Evolutionary conservation across 169 alveolate species (phyloP).

Genomic region (Cytauxzoon felis): DNA sequence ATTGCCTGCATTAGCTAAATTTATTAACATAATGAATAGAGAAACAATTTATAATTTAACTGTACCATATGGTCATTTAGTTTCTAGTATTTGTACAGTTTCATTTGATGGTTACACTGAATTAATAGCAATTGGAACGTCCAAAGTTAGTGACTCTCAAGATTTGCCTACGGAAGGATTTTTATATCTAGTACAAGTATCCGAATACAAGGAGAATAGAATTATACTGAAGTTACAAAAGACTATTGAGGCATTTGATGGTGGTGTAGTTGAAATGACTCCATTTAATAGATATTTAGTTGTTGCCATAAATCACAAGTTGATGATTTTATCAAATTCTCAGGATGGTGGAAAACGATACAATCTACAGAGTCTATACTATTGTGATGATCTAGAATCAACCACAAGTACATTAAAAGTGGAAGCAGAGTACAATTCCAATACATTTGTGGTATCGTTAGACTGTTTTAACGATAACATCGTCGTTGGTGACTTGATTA

Average conservation of each 20-base stretch:
- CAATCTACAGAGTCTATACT: constrained; percentile 25
- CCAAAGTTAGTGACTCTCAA: constrained; percentile 20
- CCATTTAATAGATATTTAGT: constrained; percentile 9
- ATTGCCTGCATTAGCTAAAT: constrained; percentile 14
- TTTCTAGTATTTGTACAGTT: constrained; percentile 27
- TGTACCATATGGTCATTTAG: constrained; percentile 32
- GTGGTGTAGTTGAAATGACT: constrained; percentile 47
- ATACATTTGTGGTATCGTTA: constrained; percentile 49
- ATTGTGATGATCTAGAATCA: constrained; percentile 1
- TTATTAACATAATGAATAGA: constrained; percentile 13
- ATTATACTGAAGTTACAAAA: constrained; percentile 15
- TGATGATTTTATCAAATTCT: constrained; percentile 27
- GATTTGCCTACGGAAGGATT: constrained; percentile 47
- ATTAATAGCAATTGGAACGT: constrained; percentile 41
- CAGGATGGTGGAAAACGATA: too few species aligned
- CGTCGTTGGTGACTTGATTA: constrained; percentile 48
- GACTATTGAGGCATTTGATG: constrained; percentile 17
- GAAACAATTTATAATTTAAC: constrained; percentile 32
- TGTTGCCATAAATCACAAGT: constrained; percentile 40
- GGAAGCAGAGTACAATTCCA: constrained; percentile 35
- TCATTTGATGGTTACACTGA: constrained; percentile 19
- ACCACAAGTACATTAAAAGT: too few species aligned
- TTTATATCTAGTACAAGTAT: constrained; percentile 34
- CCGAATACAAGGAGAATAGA: not conserved
- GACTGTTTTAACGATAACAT: constrained; percentile 36